Percentiles rank a stretch among this genome's conserved stretches.
Evolutionary conservation across 2,329 filamentous ascomycete genomes (phyloP).

Genomic region (Microcyclosporella mali): DNA sequence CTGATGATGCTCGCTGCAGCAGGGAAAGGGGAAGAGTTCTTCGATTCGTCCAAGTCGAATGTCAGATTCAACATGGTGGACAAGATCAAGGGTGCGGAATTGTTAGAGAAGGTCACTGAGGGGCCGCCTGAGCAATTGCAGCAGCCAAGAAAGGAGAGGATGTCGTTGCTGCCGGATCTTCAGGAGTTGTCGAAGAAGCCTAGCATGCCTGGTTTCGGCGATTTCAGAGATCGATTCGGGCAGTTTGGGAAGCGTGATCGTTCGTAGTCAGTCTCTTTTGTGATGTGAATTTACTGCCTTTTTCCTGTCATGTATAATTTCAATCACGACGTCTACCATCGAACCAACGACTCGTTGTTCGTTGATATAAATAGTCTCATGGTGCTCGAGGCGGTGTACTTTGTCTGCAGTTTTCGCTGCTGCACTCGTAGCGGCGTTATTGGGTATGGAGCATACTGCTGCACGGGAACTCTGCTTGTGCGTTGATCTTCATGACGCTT

Average conservation of each 20-base stretch:
- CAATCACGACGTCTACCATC: too few species aligned
- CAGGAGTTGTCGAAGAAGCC: slow-evolving; percentile 20
- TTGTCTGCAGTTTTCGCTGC: neutral
- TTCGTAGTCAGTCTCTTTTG: neutral
- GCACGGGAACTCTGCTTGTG: too few species aligned
- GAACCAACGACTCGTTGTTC: too few species aligned
- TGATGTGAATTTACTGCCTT: neutral
- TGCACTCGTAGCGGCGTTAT: too few species aligned
- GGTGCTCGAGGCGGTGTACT: neutral
- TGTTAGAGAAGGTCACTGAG: slow-evolving; percentile 73
- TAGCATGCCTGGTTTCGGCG: slow-evolving; percentile 21
- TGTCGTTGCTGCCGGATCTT: slow-evolving; percentile 18
- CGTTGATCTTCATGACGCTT: too few species aligned
- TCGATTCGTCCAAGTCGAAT: slow-evolving; percentile 81
- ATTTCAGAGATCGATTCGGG: slow-evolving; percentile 20
- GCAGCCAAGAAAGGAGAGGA: slow-evolving; percentile 10
- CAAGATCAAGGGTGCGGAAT: slow-evolving; percentile 75
- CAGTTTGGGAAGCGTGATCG: slow-evolving; percentile 21
- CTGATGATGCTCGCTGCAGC: slow-evolving; percentile 66
- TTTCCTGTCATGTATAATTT: too few species aligned
- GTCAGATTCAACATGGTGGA: slow-evolving; percentile 93
- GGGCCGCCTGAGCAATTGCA: slow-evolving; percentile 3
- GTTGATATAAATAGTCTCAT: neutral
- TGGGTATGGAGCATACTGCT: too few species aligned
- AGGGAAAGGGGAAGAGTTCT: slow-evolving; percentile 87